These are phyloP conservation scores for Trichoderma sp. DNA, from an alignment of 2,329 filamentous ascomycete genomes.

Conservation along the genomic window DNA sequence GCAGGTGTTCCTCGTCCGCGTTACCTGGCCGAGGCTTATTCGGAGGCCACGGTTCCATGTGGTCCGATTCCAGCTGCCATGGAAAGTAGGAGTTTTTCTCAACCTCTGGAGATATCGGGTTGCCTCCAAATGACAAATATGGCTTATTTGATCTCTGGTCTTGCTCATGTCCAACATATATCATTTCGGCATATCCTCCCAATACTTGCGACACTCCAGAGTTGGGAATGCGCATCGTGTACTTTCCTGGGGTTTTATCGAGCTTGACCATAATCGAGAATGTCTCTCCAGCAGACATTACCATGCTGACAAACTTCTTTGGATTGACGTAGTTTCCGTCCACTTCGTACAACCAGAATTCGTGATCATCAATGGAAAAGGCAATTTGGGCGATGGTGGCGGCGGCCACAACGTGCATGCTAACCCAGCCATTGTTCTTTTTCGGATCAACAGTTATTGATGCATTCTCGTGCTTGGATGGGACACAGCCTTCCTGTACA, in stretches of 20 bases:
- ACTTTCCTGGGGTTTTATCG: constrained; percentile 51
- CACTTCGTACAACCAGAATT: constrained; percentile 56
- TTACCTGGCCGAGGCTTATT: constrained; percentile 43
- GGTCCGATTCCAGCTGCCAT: constrained; percentile 36
- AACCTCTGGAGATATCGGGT: neutral
- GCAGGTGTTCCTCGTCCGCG: constrained; percentile 50
- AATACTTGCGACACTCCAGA: constrained; percentile 57
- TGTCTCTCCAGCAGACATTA: constrained; percentile 53
- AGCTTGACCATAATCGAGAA: constrained; percentile 52
- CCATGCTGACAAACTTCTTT: constrained; percentile 49
- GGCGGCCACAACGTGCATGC: constrained; percentile 56
- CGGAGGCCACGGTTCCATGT: constrained; percentile 48
- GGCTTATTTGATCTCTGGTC: constrained; percentile 27
- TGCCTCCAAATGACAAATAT: constrained; percentile 42
- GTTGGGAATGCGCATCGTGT: constrained; percentile 57
- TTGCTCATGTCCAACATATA: neutral
- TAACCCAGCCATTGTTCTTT: constrained; percentile 46
- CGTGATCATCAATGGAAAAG: constrained; percentile 54
- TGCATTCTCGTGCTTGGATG: constrained; percentile 44
- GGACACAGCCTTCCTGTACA: constrained; percentile 46
- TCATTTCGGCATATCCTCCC: constrained; percentile 44
- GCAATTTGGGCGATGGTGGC: constrained; percentile 48
- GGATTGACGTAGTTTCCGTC: constrained; percentile 58
- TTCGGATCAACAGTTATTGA: constrained; percentile 38
- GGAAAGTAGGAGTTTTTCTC: constrained; percentile 41